Conservation (phyloP, 805 yeast genomes). For the Teunomyces funiuensis region DNA sequence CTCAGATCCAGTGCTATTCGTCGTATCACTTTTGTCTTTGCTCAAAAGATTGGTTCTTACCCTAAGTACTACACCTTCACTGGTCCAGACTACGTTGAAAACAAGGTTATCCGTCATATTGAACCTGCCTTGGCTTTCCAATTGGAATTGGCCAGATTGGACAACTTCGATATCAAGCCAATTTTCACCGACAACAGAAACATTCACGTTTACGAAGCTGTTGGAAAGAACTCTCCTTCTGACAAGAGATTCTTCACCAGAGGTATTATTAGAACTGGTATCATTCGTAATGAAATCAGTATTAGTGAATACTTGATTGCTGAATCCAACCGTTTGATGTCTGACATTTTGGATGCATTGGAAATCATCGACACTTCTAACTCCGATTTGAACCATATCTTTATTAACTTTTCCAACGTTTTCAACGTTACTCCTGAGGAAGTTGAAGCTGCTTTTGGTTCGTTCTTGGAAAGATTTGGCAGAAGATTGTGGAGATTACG, state of each 20-base stretch:
- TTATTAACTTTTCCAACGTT: conserved; percentile 94
- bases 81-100: conserved; percentile 83
- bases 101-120: conserved; percentile 92
- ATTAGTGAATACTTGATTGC: conserved; percentile 93
- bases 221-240: conserved; percentile 87
- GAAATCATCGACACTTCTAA: conserved; percentile 93
- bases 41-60: conserved; percentile 78
- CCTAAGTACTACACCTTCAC: conserved; percentile 96
- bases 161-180: conserved; percentile 93
- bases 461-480: conserved; percentile 96
- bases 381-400: conserved; percentile 94
- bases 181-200: conserved; percentile 95
- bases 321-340: conserved; percentile 94
- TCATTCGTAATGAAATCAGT: conserved; percentile 87
- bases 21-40: conserved; percentile 89
- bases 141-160: conserved; percentile 88
- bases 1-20: conserved; percentile 73
- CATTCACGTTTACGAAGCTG: conserved; percentile 95
- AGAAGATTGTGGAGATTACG: conserved; percentile 95
- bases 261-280: conserved; percentile 95
- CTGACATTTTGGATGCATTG: conserved; percentile 90
- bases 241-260: conserved; percentile 96
- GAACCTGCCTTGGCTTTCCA: conserved; percentile 99
- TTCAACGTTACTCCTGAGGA: conserved; percentile 93
- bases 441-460: conserved; percentile 96